Base-by-base conservation (phyloP, 345 rosid genomes). In the Eucalyptus victrix region DNA sequence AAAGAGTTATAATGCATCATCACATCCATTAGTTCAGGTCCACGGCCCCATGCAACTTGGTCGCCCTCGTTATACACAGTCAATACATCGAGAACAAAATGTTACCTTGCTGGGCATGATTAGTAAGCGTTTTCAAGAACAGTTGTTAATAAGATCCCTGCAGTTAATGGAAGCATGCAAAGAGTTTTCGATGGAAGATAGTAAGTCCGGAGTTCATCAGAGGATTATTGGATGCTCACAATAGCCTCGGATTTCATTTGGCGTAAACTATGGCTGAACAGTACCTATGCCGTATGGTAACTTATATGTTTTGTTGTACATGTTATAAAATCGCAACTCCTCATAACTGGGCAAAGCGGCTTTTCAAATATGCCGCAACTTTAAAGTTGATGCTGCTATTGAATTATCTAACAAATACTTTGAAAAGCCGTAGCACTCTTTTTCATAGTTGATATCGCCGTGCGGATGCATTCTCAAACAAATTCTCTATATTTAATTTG, bases 231-330 rank as follows among this genome's bases (percentile, higher is more conserved):
- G 44, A 72, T 72, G 26, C 8, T 34, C 1, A 4, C 81, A 5
- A 18, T 18, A 69, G 81, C 44, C 81, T 69, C 26, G 4, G 42
- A 17, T 69, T 34, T 69, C 81, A 37, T 37, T 76, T 11, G 26
- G 45, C 4, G 1, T 37, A 56, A 72, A 37, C 5, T 19, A 6
- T 72, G 14, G 47, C 47, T 21, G 26, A 76, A 76, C 0, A 1
- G 28, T 19, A 72, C 26, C 15, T 40, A 18, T 10, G 45, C 1
- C 3, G 16, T 6, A 24, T 7, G 0, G 28, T 5, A 21, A 72
- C 26, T 10, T 19, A 5, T 18, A 69, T 18, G 80, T 32, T 67
- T 69, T 72, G 81, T 34, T 19, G 5, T 19, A 10, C 45, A 37
- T 72, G 81, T 32, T 65, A 7, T 65, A 7, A 0, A n/a, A 7